phyloP scores from a whole-genome alignment of 2,329 filamentous ascomycete genomes.

The Aspergillus aculeatus region DNA sequence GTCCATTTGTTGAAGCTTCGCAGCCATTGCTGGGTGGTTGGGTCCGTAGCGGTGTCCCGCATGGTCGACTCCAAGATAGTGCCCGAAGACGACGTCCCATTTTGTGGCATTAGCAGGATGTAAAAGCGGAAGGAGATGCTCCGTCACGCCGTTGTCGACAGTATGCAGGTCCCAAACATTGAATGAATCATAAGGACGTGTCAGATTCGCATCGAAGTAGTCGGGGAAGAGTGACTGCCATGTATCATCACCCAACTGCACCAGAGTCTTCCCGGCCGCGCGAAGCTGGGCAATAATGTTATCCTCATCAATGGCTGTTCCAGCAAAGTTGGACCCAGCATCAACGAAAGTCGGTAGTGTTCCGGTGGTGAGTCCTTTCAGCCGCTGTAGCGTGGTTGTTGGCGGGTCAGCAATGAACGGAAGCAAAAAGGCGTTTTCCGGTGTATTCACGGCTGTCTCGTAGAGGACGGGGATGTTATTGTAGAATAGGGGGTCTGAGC shows the following conservation, averaged over 20 bases:
- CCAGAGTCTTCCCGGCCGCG: slow-evolving; percentile 70
- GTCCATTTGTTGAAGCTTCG: slow-evolving; percentile 92
- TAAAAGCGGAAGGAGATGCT: slow-evolving; percentile 79
- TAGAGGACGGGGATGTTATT: slow-evolving; percentile 85
- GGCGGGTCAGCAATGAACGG: slow-evolving; percentile 98
- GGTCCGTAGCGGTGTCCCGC: slow-evolving; percentile 95
- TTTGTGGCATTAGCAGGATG: slow-evolving; percentile 61
- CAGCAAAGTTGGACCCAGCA: slow-evolving; percentile 90
- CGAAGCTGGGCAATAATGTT: slow-evolving; percentile 66
- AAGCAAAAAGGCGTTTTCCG: slow-evolving; percentile 80
- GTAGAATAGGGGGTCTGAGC: slow-evolving; percentile 67
- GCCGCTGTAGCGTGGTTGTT: slow-evolving; percentile 83
- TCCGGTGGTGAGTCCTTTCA: slow-evolving; percentile 93
- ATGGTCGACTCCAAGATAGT: slow-evolving; percentile 94
- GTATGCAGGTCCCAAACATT: slow-evolving; percentile 98
- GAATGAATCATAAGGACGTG: slow-evolving; percentile 89
- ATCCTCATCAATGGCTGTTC: slow-evolving; percentile 93
- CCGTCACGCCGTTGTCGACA: slow-evolving; percentile 89
- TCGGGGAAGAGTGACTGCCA: slow-evolving; percentile 91
- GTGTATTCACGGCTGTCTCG: slow-evolving; percentile 71
- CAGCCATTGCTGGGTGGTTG: slow-evolving; percentile 84
- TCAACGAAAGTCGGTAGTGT: slow-evolving; percentile 94
- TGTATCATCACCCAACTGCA: slow-evolving; percentile 95
- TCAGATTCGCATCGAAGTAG: slow-evolving; percentile 87
- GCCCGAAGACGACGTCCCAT: slow-evolving; percentile 95